phyloP scores from a whole-genome alignment of 345 rosid species.

The Heritiera littoralis region DNA sequence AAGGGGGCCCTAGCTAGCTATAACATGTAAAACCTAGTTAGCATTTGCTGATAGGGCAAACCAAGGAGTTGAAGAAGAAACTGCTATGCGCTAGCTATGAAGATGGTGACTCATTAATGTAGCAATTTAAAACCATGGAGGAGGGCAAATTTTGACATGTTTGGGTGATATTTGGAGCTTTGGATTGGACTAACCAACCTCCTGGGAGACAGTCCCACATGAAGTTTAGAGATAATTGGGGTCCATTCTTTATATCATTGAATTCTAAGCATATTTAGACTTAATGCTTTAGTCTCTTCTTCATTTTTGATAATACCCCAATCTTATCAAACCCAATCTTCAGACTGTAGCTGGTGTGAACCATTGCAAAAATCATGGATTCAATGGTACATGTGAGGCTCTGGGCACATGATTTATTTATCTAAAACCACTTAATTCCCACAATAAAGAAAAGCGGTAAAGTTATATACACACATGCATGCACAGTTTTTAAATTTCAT shows the following conservation, averaged over 20 bases:
- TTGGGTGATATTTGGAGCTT: slow-evolving; percentile 13
- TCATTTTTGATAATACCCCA: slow-evolving; percentile 18
- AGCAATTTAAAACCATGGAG: not conserved
- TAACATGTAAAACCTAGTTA: not conserved
- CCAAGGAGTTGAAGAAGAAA: not conserved
- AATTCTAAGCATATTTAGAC: not conserved
- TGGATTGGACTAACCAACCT: slow-evolving; percentile 45
- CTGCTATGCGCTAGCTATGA: not conserved
- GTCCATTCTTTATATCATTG: slow-evolving; percentile 26
- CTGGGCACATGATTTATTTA: not conserved
- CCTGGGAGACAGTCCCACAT: slow-evolving; percentile 46
- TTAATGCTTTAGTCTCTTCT: slow-evolving; percentile 19
- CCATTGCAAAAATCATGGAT: slow-evolving; percentile 6
- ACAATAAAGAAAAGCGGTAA: not conserved
- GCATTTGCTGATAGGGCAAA: not conserved
- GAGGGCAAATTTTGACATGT: slow-evolving; percentile 18
- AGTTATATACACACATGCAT: not conserved
- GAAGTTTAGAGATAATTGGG: slow-evolving; percentile 29
- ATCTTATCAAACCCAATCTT: slow-evolving; percentile 40
- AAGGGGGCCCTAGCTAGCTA: not conserved
- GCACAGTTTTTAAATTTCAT: not conserved
- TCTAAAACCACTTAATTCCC: not conserved
- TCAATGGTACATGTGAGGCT: not conserved
- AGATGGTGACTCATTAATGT: slow-evolving; percentile 10
- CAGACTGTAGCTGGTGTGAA: slow-evolving; percentile 32